Evolutionary conservation across 208 protist genomes (phyloP), one percentile per base, ranked within the genome.

Genomic region (Trypanosoma melophagium): DNA sequence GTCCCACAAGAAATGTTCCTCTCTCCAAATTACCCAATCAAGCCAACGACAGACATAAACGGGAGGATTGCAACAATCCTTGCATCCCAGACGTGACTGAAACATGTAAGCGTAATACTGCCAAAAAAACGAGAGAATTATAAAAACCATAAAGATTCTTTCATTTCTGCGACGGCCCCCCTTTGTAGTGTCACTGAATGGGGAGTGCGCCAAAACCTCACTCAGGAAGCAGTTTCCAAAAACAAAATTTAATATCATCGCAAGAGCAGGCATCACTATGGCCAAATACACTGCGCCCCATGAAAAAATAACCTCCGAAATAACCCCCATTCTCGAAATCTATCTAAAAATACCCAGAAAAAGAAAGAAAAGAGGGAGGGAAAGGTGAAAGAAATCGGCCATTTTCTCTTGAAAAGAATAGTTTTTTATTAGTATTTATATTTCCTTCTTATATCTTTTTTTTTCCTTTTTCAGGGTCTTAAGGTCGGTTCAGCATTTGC

Each of bases 61-160:
- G 31, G 42, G 56, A 50, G n/a, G 42, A 35, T 72, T 64, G 19
- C 67, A 66, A 60, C 38, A 60, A 14, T 57, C 44, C 4, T 42
- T 19, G 19, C 16, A 52, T 41, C 24, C 22, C 3, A 42, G 17
- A 4, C 79, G 69, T 16, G 74, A 65, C 24, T 69, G 59, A 55
- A 84, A 81, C 71, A 91, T 80, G 12, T 79, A 80, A 1, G 56
- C 74, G 66, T 79, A 75, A 65, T 87, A 92, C 64, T 92, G 82
- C 82, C 80, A 89, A 38, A 55, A 56, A 42, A 92, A 85, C 12
- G 68, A 75, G 41, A 75, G 63, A 0, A 79, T 40, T 10, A 87
- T 76, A 16, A 76, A 7, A 7, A 56, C 74, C 7, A 89, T 53
- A 41, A 74, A 65, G 5, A 57, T 57, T 45, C 80, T 65, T 47